These are phyloP conservation scores for Tetradesmus obliquus DNA, from an alignment of 139 green algal species.

Conservation along the genomic window DNA sequence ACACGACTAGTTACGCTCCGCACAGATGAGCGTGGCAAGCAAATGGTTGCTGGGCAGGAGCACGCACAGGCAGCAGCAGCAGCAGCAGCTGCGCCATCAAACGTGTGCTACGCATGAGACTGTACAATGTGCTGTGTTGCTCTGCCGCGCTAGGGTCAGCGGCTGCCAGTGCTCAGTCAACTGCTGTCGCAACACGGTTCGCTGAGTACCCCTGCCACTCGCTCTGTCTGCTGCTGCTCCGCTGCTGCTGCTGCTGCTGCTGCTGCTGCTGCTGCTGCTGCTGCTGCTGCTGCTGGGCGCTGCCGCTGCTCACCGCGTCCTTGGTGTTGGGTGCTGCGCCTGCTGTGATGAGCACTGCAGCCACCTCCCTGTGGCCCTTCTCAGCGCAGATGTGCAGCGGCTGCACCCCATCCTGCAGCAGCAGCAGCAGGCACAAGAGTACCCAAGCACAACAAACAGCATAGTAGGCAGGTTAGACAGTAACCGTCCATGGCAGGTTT, in stretches of 20 bases:
- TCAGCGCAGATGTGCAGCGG: conserved; percentile 31
- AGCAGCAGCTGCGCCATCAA: background rate
- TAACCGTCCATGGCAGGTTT: background rate
- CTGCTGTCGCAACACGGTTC: too few relatives aligned
- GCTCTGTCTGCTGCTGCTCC: too few relatives aligned
- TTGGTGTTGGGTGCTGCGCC: conserved; percentile 22
- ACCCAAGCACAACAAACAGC: background rate
- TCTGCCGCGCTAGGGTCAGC: too few relatives aligned
- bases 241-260: background rate
- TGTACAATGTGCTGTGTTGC: too few relatives aligned
- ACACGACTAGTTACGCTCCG: background rate
- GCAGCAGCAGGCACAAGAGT: background rate
- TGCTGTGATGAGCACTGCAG: background rate
- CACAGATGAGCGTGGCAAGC: background rate
- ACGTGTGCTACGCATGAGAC: background rate
- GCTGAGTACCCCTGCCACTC: too few relatives aligned
- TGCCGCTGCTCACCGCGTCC: background rate
- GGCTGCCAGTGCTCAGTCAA: too few relatives aligned
- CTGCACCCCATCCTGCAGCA: conserved; percentile 18
- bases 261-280: background rate
- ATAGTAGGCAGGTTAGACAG: background rate
- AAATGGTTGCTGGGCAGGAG: background rate
- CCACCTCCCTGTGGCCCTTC: conserved; percentile 23
- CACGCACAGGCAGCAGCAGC: too few relatives aligned
- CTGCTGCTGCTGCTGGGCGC: background rate